Percentiles rank a stretch among this genome's conserved stretches.
These are phyloP conservation scores for Zygoascus sp. DNA, from an alignment of 1,139 yeast species.

Conservation along the genomic window DNA sequence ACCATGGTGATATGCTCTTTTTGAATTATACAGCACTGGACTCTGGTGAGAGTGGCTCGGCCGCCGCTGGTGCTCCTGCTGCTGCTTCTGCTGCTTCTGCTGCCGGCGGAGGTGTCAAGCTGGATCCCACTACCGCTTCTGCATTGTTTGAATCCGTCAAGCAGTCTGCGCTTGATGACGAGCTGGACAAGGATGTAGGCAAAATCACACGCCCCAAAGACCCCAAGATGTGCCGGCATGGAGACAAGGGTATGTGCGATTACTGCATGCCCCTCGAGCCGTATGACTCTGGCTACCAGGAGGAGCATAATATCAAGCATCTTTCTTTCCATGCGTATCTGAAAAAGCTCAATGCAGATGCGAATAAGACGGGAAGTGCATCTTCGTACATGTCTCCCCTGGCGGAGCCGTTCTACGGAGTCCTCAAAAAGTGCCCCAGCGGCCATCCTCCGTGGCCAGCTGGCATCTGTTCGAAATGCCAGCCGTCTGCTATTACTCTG, in stretches of 20 bases:
- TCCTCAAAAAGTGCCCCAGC: slow-evolving; percentile 59
- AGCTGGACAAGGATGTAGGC: slow-evolving; percentile 67
- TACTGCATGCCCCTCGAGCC: slow-evolving; percentile 95
- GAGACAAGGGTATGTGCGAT: slow-evolving; percentile 96
- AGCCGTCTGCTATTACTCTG: slow-evolving; percentile 89
- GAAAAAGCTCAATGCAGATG: slow-evolving; percentile 63
- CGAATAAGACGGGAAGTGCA: slow-evolving; percentile 58
- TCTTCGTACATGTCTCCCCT: slow-evolving; percentile 79
- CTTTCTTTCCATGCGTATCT: slow-evolving; percentile 80
- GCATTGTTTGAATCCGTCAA: slow-evolving; percentile 19
- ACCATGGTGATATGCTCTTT: slow-evolving; percentile 82
- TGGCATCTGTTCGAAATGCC: slow-evolving; percentile 96
- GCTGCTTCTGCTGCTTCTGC: slow-evolving; percentile 11
- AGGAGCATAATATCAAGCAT: slow-evolving; percentile 78
- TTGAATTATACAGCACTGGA: too few species aligned
- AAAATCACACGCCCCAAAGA: slow-evolving; percentile 62
- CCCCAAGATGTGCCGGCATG: slow-evolving; percentile 67
- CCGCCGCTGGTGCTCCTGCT: slow-evolving; percentile 16
- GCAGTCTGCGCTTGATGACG: slow-evolving; percentile 56
- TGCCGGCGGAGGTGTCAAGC: too few species aligned
- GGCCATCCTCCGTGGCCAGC: slow-evolving; percentile 94
- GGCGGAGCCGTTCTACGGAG: slow-evolving; percentile 63
- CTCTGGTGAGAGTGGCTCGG: too few species aligned
- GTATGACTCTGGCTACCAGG: slow-evolving; percentile 77
- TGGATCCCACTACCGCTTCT: slow-evolving; percentile 10